phyloP scores from a whole-genome alignment of 352 stramenopile genomes.

The Phytophthora hybrid region DNA sequence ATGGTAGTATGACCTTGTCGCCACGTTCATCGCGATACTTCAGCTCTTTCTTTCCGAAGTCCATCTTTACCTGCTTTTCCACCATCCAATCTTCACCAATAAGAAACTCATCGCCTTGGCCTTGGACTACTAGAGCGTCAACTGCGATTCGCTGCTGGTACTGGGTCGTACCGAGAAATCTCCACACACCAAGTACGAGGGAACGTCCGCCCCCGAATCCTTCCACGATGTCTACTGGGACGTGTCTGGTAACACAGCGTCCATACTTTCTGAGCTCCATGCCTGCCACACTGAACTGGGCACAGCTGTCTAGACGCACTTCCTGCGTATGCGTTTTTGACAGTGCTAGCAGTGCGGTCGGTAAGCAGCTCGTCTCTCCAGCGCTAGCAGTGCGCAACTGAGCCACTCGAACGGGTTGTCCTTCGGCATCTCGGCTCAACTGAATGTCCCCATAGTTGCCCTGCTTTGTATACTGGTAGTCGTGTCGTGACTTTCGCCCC shows the following conservation, averaged over 20 bases:
- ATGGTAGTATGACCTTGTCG: constrained; percentile 10
- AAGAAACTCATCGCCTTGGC: constrained; percentile 5
- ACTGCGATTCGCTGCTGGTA: constrained; percentile 4
- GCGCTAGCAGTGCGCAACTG: background rate
- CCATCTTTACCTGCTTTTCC: constrained; percentile 8
- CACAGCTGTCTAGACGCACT: constrained; percentile 1
- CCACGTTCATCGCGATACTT: background rate
- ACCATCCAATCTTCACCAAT: constrained; percentile 27
- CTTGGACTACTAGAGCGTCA: constrained; percentile 13
- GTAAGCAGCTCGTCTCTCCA: background rate
- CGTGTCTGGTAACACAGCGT: background rate
- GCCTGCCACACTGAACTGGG: too few species aligned
- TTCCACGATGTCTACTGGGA: constrained; percentile 11
- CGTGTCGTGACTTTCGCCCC: background rate
- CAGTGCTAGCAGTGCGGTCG: constrained; percentile 1
- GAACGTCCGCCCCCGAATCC: constrained; percentile 7
- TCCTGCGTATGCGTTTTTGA: background rate
- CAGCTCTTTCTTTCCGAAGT: constrained; percentile 3
- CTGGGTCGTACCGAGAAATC: background rate
- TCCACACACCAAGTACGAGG: constrained; percentile 8
- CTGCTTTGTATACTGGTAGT: background rate
- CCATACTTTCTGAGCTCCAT: background rate
- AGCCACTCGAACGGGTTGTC: background rate
- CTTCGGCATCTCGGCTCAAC: background rate
- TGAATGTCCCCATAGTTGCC: constrained; percentile 13